Evolutionary conservation across 352 stramenopile species (phyloP), one percentile per base, ranked within the genome.

Genomic region (Pythium folliculosum): DNA sequence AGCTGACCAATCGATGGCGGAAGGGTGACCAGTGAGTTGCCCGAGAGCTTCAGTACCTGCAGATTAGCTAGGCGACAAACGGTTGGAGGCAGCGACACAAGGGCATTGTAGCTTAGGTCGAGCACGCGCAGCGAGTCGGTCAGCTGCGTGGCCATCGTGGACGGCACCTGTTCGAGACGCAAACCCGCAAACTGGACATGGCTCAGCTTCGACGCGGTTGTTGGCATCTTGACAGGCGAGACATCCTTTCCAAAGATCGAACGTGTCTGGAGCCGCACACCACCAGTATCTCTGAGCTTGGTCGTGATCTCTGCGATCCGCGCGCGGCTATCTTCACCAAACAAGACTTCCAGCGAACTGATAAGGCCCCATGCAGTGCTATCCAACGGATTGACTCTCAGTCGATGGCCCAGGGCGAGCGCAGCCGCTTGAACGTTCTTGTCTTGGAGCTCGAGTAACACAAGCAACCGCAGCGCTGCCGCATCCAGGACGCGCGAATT

Each of bases 21-120:
- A 16, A 92, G 61, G 7, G 65, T 59, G 5, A 81, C 21, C 13
- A 92, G 63, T 7, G 79, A 66, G 40, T 92, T 92, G 54, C 88
- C 74, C 25, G 84, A 87, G n/a, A 81, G 60, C 52, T 86, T 69
- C 14, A 92, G 71, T 55, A 77, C 50, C 53, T 72, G 32, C 0
- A 92, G 67, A 25, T 75, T 72, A 7, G 62, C 60, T 27, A 92
- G 62, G 0, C 61, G 65, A 22, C 54, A 60, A 32, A 92, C 70
- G 1, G 66, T 58, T 3, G 50, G 61, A 0, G 84, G 82, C 16
- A 92, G 53, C 13, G 84, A 68, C 10, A 76, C 69, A 16, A 90
- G 63, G 12, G 78, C 55, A 50, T 92, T 92, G 22, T 73, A 60
- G 35, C 73, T 80, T 19, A 92, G 37, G 65, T 89, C 64, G 49